These are phyloP conservation scores for Kingdonia uniflora DNA, from an alignment of 164 flowering plant species.

Conservation along the genomic window DNA sequence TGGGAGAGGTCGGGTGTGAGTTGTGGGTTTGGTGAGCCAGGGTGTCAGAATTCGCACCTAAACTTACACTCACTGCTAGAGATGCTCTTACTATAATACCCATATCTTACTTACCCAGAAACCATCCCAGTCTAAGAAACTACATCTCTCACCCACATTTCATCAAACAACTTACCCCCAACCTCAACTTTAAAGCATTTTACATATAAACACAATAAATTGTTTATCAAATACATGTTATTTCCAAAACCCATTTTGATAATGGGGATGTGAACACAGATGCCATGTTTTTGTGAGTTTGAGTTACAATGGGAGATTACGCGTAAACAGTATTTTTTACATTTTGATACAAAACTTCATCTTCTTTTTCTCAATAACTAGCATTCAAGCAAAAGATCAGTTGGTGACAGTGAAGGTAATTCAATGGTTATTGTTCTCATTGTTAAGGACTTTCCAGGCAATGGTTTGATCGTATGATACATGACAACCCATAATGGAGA, in stretches of 20 bases:
- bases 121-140: slow-evolving; percentile 43
- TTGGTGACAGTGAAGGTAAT: slow-evolving; percentile 74
- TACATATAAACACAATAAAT: too few relatives aligned
- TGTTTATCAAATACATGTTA: slow-evolving; percentile 31
- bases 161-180: slow-evolving; percentile 42
- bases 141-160: too few relatives aligned
- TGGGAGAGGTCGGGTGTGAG: too few relatives aligned
- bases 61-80: too few relatives aligned
- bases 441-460: too few relatives aligned
- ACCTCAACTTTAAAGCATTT: too few relatives aligned
- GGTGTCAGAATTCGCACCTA: too few relatives aligned
- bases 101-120: slow-evolving; percentile 26
- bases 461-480: slow-evolving; percentile 72
- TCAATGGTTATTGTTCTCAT: slow-evolving; percentile 62
- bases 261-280: slow-evolving; percentile 40
- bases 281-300: slow-evolving; percentile 28
- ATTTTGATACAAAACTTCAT: too few relatives aligned
- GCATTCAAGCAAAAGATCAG: slow-evolving; percentile 77
- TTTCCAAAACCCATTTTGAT: slow-evolving; percentile 34
- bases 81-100: slow-evolving; percentile 14
- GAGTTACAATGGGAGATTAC: too few relatives aligned
- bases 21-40: too few relatives aligned
- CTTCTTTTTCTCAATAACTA: too few relatives aligned
- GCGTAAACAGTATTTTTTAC: slow-evolving; percentile 23
- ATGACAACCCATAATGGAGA: slow-evolving; percentile 83